These are phyloP conservation scores for Cenchrus fungigraminus DNA, from an alignment of 176 grass and related monocot genomes.

Conservation along the genomic window DNA sequence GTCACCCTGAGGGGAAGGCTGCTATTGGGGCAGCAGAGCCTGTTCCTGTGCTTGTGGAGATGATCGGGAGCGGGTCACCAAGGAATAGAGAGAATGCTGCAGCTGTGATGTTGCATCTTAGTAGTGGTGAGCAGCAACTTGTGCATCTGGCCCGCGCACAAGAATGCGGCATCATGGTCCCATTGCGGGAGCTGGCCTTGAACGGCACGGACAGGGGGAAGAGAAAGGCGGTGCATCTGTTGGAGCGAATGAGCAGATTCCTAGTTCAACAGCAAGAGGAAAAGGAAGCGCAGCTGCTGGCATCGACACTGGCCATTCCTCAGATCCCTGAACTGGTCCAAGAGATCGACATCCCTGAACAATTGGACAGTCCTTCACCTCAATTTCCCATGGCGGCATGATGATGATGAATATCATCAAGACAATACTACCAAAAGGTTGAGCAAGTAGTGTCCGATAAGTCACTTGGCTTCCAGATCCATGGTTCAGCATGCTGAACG, in stretches of 20 bases:
- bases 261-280: slow-evolving; percentile 72
- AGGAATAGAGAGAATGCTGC: slow-evolving; percentile 96
- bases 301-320: slow-evolving; percentile 18
- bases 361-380: slow-evolving; percentile 44
- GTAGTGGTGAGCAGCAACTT: slow-evolving; percentile 56
- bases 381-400: slow-evolving; percentile 27
- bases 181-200: slow-evolving; percentile 66
- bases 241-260: slow-evolving; percentile 84
- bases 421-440: background rate
- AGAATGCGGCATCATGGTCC: slow-evolving; percentile 66
- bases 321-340: slow-evolving; percentile 39
- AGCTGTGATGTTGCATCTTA: slow-evolving; percentile 78
- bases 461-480: background rate
- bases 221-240: slow-evolving; percentile 78
- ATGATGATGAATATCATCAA: background rate
- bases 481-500: background rate
- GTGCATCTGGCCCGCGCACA: slow-evolving; percentile 57
- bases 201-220: slow-evolving; percentile 79
- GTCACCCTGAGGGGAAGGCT: slow-evolving; percentile 80
- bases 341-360: slow-evolving; percentile 47
- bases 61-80: slow-evolving; percentile 64
- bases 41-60: slow-evolving; percentile 72
- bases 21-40: slow-evolving; percentile 73
- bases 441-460: background rate
- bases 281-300: slow-evolving; percentile 33